A percentile compares a stretch with the other conserved stretches of the same genome.
Conservation (phyloP, 2,329 filamentous ascomycete species). For the Pseudogymnoascus sp. region DNA sequence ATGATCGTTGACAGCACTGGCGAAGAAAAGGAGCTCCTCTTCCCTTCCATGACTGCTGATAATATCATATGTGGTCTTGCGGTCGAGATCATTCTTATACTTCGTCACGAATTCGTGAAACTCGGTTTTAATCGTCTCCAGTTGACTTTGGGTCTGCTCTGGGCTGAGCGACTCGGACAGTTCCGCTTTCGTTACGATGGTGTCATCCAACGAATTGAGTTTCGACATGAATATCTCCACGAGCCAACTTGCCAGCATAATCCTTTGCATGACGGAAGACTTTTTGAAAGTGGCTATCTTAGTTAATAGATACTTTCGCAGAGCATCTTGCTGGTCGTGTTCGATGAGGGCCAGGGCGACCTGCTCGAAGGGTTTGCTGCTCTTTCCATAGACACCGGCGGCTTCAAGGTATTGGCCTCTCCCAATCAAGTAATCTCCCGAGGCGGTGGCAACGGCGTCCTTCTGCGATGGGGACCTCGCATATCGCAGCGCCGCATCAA, state of each 20-base stretch:
- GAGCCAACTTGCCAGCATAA: slow-evolving; percentile 93
- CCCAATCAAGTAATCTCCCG: slow-evolving; percentile 75
- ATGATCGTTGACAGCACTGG: slow-evolving; percentile 80
- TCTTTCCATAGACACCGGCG: slow-evolving; percentile 83
- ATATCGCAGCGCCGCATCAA: slow-evolving; percentile 78
- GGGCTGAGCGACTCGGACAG: slow-evolving; percentile 63
- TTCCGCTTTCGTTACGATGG: slow-evolving; percentile 81
- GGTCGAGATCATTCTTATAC: slow-evolving; percentile 80
- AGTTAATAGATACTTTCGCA: slow-evolving; percentile 80
- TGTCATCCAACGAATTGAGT: slow-evolving; percentile 88
- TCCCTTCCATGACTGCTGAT: slow-evolving; percentile 93
- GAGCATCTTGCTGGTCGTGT: slow-evolving; percentile 77
- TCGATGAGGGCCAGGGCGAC: slow-evolving; percentile 88
- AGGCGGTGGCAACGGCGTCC: slow-evolving; percentile 84
- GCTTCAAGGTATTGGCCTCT: slow-evolving; percentile 80
- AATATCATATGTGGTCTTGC: slow-evolving; percentile 88
- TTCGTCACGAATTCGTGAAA: slow-evolving; percentile 81
- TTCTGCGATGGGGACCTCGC: slow-evolving; percentile 73
- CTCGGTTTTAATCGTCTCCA: slow-evolving; percentile 62
- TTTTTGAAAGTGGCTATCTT: slow-evolving; percentile 79
- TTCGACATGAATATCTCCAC: slow-evolving; percentile 97
- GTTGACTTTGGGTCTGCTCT: slow-evolving; percentile 61
- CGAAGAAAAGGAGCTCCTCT: slow-evolving; percentile 85
- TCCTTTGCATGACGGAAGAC: slow-evolving; percentile 77
- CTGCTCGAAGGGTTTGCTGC: slow-evolving; percentile 94